Evolutionary conservation across 2,329 filamentous ascomycete genomes (phyloP), one percentile per base, ranked within the genome.

Genomic region (Claviceps quebecensis): DNA sequence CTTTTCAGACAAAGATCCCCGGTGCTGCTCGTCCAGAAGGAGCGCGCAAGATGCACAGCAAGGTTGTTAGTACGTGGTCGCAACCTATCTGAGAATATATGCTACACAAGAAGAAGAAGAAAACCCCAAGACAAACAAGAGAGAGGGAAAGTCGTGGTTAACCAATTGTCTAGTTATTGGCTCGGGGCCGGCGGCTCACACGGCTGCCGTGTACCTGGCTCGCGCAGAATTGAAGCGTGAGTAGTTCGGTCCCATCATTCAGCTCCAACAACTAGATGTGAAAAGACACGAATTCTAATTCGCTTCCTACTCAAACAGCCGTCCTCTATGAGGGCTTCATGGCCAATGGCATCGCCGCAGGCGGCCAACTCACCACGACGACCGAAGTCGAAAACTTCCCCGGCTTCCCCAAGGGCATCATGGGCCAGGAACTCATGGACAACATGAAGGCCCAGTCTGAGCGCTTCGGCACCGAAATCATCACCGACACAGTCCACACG

Each of bases 301-400:
- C 16, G 7, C 16, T 7, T 29, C 6, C 8, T 4, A 9, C 16
- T 29, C 36, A 47, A 26, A 40, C 56, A 81, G 81, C 93, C 56
- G 86, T 96, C 56, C 77, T 98, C 59, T 98, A 97, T 67, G 93
- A 98, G 73, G 93, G 93, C 60, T 95, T 98, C 78, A 83, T 98
- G 68, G 93, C 93, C 61, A 93, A 96, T 65, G 93, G 91, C 63
- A 95, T 94, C 62, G 93, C 93, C 6, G 88, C 93, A 45, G 93
- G 93, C 60, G 93, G 93, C 53, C 93, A 98, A 76, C 78, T 98
- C 60, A 98, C 94, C 51, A 98, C 94, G 26, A 98, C 93, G 51
- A 97, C 95, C 63, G 94, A 98, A 60, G 83, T 98, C 54, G 93
- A 98, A 76, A 98, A 98, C 78, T 98, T 85, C 71, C 93, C 93